Evolutionary conservation across 108 stramenopile genomes (phyloP).

Genomic region (Schizochytrium sp.): DNA sequence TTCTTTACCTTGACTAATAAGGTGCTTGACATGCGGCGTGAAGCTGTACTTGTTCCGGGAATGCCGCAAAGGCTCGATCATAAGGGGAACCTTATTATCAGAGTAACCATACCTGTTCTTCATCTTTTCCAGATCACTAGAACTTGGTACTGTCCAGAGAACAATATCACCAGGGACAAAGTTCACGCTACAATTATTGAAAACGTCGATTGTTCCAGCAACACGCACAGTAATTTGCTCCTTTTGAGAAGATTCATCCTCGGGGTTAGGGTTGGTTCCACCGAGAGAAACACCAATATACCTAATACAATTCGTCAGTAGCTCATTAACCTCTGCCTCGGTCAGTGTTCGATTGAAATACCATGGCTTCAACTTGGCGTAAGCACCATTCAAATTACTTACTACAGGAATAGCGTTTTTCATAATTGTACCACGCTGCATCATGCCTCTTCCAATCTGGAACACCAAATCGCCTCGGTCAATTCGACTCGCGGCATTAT

Average conservation of each 20-base stretch:
- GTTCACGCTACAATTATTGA: neutral
- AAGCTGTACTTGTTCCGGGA: neutral
- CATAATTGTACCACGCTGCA: neutral
- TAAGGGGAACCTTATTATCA: neutral
- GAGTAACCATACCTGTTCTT: neutral
- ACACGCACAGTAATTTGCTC: conserved; percentile 7
- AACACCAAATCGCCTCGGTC: conserved; percentile 10
- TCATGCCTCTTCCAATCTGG: neutral
- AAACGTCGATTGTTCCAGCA: neutral
- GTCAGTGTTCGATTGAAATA: too few relatives aligned
- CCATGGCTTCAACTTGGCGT: neutral
- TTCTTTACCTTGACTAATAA: neutral
- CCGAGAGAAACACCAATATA: neutral
- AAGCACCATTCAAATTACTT: neutral
- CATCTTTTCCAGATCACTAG: neutral
- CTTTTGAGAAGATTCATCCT: neutral
- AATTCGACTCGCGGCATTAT: conserved; percentile 8
- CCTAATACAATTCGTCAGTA: neutral
- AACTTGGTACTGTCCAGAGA: neutral
- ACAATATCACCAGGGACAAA: neutral
- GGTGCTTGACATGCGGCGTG: neutral
- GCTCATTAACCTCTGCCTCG: too few relatives aligned
- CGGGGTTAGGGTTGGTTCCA: neutral
- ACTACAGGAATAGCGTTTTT: conserved; percentile 3
- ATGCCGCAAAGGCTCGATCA: neutral